Evolutionary conservation across 1,139 yeast genomes (phyloP).

Genomic region (Citeromyces hawaiiensis): DNA sequence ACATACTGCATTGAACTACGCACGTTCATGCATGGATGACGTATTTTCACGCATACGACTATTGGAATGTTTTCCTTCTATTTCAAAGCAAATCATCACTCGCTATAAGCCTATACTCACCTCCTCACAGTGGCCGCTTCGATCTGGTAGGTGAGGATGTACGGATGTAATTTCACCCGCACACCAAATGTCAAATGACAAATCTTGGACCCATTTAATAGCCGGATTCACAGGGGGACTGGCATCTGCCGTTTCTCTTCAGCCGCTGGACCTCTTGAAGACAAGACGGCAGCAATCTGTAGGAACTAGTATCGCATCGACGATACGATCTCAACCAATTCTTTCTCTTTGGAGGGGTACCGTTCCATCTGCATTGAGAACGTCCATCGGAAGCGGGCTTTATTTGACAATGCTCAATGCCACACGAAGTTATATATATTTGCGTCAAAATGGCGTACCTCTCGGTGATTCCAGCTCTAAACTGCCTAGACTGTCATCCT

Average conservation of each 20-base stretch:
- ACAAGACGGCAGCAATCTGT: constrained; percentile 76
- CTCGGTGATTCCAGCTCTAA: constrained; percentile 16
- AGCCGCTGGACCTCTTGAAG: constrained; percentile 83
- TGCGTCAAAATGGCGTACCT: constrained; percentile 8
- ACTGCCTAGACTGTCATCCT: constrained; percentile 60
- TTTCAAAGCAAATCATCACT: too few species aligned
- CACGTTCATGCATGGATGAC: too few species aligned
- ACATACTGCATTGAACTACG: too few species aligned
- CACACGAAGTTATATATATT: constrained; percentile 40
- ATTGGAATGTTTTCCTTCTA: too few species aligned
- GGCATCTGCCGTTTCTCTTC: constrained; percentile 67
- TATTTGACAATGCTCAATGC: constrained; percentile 64
- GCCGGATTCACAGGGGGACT: constrained; percentile 88
- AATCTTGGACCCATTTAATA: constrained; percentile 32
- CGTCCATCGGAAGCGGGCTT: constrained; percentile 83
- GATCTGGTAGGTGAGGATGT: too few species aligned
- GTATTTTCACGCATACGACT: too few species aligned
- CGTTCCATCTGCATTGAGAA: constrained; percentile 76
- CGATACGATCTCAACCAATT: constrained; percentile 32
- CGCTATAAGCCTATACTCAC: too few species aligned
- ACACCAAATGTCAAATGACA: constrained; percentile 1
- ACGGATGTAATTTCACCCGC: too few species aligned
- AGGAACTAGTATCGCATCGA: constrained; percentile 22
- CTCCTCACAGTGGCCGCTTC: too few species aligned
- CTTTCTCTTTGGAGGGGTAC: constrained; percentile 86